Evolutionary conservation across 805 yeast genomes (phyloP), one percentile per base, ranked within the genome.

Genomic region (Starmerella potacharoeniae): DNA sequence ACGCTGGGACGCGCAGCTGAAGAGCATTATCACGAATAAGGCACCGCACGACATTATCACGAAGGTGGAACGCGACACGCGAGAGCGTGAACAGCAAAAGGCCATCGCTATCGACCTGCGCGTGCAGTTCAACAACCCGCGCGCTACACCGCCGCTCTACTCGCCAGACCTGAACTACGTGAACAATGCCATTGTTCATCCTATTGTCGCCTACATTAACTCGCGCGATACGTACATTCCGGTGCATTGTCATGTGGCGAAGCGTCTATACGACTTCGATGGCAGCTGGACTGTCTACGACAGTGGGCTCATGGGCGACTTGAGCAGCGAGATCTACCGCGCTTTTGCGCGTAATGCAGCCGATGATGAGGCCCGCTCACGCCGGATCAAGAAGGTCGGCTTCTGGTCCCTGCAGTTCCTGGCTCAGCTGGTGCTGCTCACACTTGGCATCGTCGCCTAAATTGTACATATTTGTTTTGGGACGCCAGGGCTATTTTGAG

Each of bases 281-380:
- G 98, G 98, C 0, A 80, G 95, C 7, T 93, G 98, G 98, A 91
- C 98, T 1, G 75, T 88, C 3, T 93, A 89, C 68, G 98, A 93
- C 67, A 84, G 93, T 31, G 74, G 84, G 52, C 73, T 93, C 57
- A 88, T 91, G 95, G 93, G 86, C 65, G 97, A 91, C 65, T 75
- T 93, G 51, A 84, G 93, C 33, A 82, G 82, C 34, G 95, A 87
- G 61, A 93, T 91, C 5, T 91, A 91, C 69, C 89, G 88, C 61
- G 89, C 93, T 16, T 88, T 93, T 70, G 96, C 83, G 2, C 78
- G 82, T 45, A 90, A 90, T 64, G 95, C 88, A 22, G 84, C 84
- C 10, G 95, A 93, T 68, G 97, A 93, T 61, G 86, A 86, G 61
- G 80, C 81, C 39, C 74, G 93, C 49, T 73, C 80, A 13, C 73